Conservation (phyloP, 2,329 filamentous ascomycete genomes). For the Calonectria crousiana region DNA sequence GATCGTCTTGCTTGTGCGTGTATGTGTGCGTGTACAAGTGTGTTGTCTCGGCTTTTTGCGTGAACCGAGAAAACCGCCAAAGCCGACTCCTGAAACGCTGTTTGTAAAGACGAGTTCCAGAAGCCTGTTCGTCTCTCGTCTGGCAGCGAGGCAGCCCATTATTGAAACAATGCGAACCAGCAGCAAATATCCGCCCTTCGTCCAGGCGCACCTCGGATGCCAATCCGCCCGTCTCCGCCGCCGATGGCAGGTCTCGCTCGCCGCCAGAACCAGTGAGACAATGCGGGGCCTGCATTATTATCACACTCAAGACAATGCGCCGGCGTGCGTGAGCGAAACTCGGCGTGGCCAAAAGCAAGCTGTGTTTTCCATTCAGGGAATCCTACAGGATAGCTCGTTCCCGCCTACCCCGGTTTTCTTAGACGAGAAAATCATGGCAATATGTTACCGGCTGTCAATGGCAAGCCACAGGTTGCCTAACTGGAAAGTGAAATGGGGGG, state of each 20-base stretch:
- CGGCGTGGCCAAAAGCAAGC: slow-evolving; percentile 22
- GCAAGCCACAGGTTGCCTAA: slow-evolving; percentile 10
- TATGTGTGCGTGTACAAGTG: not conserved
- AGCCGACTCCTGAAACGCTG: slow-evolving; percentile 19
- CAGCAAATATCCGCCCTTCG: slow-evolving; percentile 8
- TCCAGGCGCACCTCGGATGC: slow-evolving; percentile 2
- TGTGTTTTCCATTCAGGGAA: slow-evolving; percentile 2
- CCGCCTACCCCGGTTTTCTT: slow-evolving; percentile 19
- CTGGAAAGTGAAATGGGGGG: slow-evolving; percentile 17
- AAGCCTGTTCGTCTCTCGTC: slow-evolving; percentile 6
- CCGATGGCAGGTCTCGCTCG: slow-evolving; percentile 24
- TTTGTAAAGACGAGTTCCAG: not conserved
- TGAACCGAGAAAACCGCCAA: slow-evolving; percentile 15
- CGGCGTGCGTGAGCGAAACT: slow-evolving; percentile 16
- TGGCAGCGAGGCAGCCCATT: not conserved
- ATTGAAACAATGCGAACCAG: slow-evolving; percentile 6
- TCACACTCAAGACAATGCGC: slow-evolving; percentile 30
- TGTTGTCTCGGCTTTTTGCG: slow-evolving; percentile 10
- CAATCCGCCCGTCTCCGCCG: slow-evolving; percentile 30
- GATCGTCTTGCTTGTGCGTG: not conserved
- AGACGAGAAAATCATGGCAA: not conserved
- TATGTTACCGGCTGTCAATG: slow-evolving; percentile 13
- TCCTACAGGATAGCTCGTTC: slow-evolving; percentile 1
- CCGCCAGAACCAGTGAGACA: slow-evolving; percentile 28
- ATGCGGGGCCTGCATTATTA: slow-evolving; percentile 30